Conservation (phyloP, 441 rosid species). For the Jatropha multifida region DNA sequence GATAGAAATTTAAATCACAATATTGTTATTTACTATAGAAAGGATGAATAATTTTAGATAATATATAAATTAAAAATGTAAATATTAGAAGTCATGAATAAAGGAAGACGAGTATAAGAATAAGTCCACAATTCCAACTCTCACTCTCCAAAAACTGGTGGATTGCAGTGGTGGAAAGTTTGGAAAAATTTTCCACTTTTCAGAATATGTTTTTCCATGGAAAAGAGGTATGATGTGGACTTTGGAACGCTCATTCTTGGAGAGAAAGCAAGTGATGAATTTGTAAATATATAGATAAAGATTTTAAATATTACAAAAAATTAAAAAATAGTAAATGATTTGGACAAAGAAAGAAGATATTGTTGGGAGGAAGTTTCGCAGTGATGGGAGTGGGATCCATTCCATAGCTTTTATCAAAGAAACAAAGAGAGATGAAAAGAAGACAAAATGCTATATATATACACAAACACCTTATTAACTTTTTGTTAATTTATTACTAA, state of each 20-base stretch:
- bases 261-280: not conserved
- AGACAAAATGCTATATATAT: not conserved
- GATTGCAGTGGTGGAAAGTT: not conserved
- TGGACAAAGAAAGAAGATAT: not conserved
- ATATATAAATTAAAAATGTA: too few species aligned
- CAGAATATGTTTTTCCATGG: not conserved
- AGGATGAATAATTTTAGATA: too few species aligned
- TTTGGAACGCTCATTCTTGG: not conserved
- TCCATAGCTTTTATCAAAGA: not conserved
- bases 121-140: too few species aligned
- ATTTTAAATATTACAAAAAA: not conserved
- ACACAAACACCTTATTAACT: not conserved
- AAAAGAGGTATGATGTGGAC: slow-evolving; percentile 2
- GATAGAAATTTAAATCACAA: too few species aligned
- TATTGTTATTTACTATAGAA: too few species aligned
- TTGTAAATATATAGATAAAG: not conserved
- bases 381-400: not conserved
- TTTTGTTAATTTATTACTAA: not conserved
- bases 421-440: not conserved
- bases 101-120: too few species aligned
- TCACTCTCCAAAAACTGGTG: not conserved
- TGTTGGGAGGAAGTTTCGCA: not conserved
- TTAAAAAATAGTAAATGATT: not conserved
- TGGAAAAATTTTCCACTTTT: not conserved
- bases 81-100: too few species aligned